Percentiles rank a stretch among this genome's conserved stretches.
Conservation (phyloP, 768 basidiomycete genomes). For the Lyophyllum semitale region DNA sequence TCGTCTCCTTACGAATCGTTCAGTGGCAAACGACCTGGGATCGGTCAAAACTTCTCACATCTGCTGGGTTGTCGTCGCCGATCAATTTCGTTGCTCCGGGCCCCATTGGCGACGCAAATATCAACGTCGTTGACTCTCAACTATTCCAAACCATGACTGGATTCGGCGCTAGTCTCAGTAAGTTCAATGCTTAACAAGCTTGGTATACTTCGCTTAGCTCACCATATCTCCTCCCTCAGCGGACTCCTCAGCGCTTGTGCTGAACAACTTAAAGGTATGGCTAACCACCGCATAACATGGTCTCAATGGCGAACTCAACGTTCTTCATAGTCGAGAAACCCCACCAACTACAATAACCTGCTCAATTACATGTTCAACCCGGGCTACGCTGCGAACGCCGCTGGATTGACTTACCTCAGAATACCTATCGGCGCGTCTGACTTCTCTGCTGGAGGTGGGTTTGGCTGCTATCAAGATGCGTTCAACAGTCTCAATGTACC, state of each 20-base stretch:
- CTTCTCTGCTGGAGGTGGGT: slow-evolving; percentile 60
- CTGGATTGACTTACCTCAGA: slow-evolving; percentile 70
- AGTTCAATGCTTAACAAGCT: not conserved
- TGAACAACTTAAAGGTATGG: slow-evolving; percentile 67
- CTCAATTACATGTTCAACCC: slow-evolving; percentile 63
- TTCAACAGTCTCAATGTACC: not conserved
- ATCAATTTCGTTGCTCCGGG: slow-evolving; percentile 66
- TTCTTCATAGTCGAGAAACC: slow-evolving; percentile 43
- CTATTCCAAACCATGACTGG: slow-evolving; percentile 65
- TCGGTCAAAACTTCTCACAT: slow-evolving; percentile 52
- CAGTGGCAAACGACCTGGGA: slow-evolving; percentile 68
- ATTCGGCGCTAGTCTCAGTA: slow-evolving; percentile 70
- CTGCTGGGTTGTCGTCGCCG: slow-evolving; percentile 42
- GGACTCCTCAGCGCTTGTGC: slow-evolving; percentile 65
- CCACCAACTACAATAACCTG: slow-evolving; percentile 58
- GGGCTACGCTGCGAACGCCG: slow-evolving; percentile 59
- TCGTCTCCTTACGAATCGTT: not conserved
- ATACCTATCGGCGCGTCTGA: slow-evolving; percentile 75
- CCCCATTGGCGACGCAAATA: slow-evolving; percentile 58
- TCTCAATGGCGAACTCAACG: not conserved
- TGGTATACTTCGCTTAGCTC: not conserved
- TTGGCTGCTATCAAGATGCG: not conserved
- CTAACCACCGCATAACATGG: too few species aligned
- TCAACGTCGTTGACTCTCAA: slow-evolving; percentile 54
- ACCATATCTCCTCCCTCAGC: slow-evolving; percentile 53